Evolutionary conservation across 345 rosid genomes (phyloP).

Genomic region (Eucalyptus guilfoylei): DNA sequence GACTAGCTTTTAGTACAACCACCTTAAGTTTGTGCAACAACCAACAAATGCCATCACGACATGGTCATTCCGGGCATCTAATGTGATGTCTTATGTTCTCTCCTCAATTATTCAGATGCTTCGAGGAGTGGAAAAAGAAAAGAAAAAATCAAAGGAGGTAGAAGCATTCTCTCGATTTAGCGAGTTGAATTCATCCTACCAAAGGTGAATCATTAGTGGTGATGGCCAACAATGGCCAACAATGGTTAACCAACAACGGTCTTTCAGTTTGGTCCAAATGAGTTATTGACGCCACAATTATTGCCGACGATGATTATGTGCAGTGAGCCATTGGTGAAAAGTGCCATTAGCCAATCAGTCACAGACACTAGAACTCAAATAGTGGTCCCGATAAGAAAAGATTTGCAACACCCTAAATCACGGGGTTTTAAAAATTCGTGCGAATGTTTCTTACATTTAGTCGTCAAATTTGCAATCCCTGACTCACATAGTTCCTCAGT

Average conservation of each 20-base stretch:
- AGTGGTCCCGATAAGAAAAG: neutral
- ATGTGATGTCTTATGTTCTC: neutral
- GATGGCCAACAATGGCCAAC: neutral
- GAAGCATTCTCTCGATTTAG: neutral
- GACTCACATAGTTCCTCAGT: neutral
- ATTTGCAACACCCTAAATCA: neutral
- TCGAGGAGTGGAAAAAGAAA: neutral
- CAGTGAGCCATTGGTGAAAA: too few species aligned
- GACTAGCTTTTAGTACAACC: neutral
- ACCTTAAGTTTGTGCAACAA: conserved; percentile 4
- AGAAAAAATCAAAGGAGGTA: neutral
- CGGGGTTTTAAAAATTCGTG: neutral
- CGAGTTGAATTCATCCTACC: neutral
- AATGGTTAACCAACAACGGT: neutral
- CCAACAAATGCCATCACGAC: conserved; percentile 2
- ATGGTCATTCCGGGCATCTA: neutral
- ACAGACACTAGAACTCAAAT: neutral
- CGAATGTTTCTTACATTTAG: neutral
- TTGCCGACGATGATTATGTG: neutral
- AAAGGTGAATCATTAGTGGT: too few species aligned
- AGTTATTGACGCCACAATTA: neutral
- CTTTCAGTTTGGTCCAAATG: neutral
- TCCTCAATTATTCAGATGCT: neutral
- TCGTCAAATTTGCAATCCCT: neutral
- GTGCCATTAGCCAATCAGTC: neutral